Base-by-base conservation (phyloP, 148 eudicot species). In the Chenopodium suecicum region DNA sequence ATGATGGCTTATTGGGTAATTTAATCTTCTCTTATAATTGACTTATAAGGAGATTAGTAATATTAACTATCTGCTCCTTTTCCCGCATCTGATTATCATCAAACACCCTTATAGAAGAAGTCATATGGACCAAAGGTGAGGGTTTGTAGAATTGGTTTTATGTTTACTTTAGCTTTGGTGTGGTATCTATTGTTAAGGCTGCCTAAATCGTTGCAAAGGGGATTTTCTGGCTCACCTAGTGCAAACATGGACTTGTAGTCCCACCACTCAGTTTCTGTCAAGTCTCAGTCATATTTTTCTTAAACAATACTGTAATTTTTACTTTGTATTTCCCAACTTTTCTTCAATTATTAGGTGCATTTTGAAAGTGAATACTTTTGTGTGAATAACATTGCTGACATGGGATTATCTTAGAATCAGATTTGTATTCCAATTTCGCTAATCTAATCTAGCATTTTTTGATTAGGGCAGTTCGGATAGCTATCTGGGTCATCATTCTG, bases 181-280 rank as follows among this genome's bases (percentile, higher is more conserved):
- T 48, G 63, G 22, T 48, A 23, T 74, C 22, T 27, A 16, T 12
- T 25, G 37, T 23, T 50, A 74, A 74, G 63, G 63, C 77, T 74
- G 63, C 63, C 77, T 6, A 74, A 25, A 23, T 25, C 14, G 41
- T 52, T 73, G 31, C 12, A 34, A 72, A 54, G 27, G 60, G 14
- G 32, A 46, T n/a, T 3, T 47, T 73, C 14, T 23, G 76, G 76
- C 32, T 23, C 60, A 47, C 58, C 32, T 48, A 46, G 31, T 44
- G 52, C 54, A 44, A 22, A 12, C 22, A 48, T 73, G 76, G 76
- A 73, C 60, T 47, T 73, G 76, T 47, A 73, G 75, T 72, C 56
- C 75, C 56, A 72, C 56, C 74, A 71, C 54, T 44, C 74, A 37
- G 50, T 72, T 1, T 41, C 44, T 72, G 56, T 70, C 73, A 31